A percentile compares a stretch with the other conserved stretches of the same genome.
These are phyloP conservation scores for Perkinsus olseni DNA, from an alignment of 169 alveolate genomes.

Conservation along the genomic window DNA sequence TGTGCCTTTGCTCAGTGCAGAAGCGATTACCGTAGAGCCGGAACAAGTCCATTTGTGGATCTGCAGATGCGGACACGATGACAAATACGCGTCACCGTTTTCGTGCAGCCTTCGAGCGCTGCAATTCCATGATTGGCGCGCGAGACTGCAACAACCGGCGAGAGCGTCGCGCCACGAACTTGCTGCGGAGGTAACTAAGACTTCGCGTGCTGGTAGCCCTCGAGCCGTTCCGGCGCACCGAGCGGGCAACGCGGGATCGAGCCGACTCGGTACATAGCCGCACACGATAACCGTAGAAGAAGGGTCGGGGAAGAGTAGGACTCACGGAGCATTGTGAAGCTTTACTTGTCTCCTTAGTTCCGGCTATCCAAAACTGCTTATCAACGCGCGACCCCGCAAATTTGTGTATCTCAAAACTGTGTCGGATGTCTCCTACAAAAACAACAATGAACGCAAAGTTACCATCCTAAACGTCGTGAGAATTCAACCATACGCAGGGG, in stretches of 20 bases:
- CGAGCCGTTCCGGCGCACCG: too few species aligned
- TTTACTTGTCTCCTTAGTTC: background rate
- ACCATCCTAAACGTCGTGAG: background rate
- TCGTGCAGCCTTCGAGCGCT: background rate
- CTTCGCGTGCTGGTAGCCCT: too few species aligned
- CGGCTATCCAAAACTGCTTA: background rate
- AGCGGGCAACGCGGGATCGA: too few species aligned
- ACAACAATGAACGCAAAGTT: background rate
- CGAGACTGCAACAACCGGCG: background rate
- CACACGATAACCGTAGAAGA: too few species aligned
- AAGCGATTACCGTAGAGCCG: background rate
- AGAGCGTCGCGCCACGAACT: background rate
- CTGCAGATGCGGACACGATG: background rate
- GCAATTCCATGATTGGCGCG: background rate
- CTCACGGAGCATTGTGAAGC: background rate
- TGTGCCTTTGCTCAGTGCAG: background rate
- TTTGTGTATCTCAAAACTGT: background rate
- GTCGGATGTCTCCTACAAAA: background rate
- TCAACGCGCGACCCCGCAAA: background rate
- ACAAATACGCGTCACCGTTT: background rate
- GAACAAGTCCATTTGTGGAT: background rate
- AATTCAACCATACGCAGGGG: too few species aligned
- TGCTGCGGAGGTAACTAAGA: background rate
- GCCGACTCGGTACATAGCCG: background rate
- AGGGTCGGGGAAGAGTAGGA: too few species aligned